Percentiles rank a stretch among this genome's conserved stretches.
Evolutionary conservation across 345 rosid genomes (phyloP).

Genomic region (Salix caprea): DNA sequence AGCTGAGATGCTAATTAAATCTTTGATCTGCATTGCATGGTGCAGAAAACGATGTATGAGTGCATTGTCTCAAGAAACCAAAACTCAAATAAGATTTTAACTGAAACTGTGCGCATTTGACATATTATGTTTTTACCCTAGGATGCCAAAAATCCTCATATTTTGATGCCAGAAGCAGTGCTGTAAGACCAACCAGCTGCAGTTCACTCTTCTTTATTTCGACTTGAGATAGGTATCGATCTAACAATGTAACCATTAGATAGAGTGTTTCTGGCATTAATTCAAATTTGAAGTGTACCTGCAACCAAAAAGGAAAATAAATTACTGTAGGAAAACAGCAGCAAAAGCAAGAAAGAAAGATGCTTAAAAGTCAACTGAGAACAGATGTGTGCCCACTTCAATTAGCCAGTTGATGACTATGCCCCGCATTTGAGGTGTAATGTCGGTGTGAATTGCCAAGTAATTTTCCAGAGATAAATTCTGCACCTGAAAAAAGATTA

Average conservation of each 20-base stretch:
- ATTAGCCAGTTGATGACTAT: conserved; percentile 91
- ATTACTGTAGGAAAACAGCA: background rate
- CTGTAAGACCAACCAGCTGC: conserved; percentile 90
- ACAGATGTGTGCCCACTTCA: conserved; percentile 52
- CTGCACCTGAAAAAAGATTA: conserved; percentile 44
- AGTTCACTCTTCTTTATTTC: conserved; percentile 64
- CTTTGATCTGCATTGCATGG: conserved; percentile 59
- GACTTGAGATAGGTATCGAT: conserved; percentile 76
- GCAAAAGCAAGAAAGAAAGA: conserved; percentile 3
- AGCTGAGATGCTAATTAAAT: conserved; percentile 79
- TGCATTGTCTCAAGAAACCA: background rate
- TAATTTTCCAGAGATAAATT: conserved; percentile 49
- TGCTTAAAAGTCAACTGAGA: conserved; percentile 1
- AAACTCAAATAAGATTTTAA: background rate
- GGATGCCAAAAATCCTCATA: conserved; percentile 99
- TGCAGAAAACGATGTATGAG: background rate
- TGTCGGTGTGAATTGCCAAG: conserved; percentile 54
- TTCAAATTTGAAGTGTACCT: conserved; percentile 88
- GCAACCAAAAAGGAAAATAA: conserved; percentile 17
- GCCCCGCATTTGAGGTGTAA: conserved; percentile 74
- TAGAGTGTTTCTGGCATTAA: conserved; percentile 92
- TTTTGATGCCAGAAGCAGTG: conserved; percentile 83
- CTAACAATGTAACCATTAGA: conserved; percentile 69
- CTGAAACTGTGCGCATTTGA: background rate
- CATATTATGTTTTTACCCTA: conserved; percentile 41